phyloP scores from a whole-genome alignment of 176 grass and related monocot genomes.

The Lolium multiflorum region DNA sequence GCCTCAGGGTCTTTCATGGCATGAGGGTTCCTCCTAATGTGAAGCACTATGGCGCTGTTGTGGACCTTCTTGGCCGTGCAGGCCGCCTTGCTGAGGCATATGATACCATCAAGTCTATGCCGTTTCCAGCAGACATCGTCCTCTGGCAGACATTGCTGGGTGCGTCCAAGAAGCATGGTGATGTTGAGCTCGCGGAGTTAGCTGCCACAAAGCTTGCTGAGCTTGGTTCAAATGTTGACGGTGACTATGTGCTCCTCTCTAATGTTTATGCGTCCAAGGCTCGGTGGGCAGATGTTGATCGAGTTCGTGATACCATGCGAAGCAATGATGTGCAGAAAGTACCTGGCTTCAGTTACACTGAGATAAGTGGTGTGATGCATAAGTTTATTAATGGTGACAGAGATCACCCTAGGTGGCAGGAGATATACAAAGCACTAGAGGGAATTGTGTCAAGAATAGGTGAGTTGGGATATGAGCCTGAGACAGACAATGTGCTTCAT shows the following conservation, averaged over 20 bases:
- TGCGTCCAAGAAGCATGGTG: slow-evolving; percentile 65
- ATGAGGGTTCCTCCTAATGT: slow-evolving; percentile 68
- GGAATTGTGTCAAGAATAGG: slow-evolving; percentile 63
- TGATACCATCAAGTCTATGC: slow-evolving; percentile 69
- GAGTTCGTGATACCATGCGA: slow-evolving; percentile 73
- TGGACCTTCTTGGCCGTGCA: slow-evolving; percentile 78
- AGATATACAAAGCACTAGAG: slow-evolving; percentile 68
- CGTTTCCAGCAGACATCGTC: slow-evolving; percentile 70
- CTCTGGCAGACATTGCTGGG: slow-evolving; percentile 91
- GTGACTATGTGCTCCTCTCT: slow-evolving; percentile 88
- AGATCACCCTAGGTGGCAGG: slow-evolving; percentile 62
- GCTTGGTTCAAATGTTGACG: slow-evolving; percentile 78
- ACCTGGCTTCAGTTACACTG: slow-evolving; percentile 82
- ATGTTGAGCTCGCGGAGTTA: slow-evolving; percentile 74
- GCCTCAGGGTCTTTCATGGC: slow-evolving; percentile 64
- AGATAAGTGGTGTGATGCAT: slow-evolving; percentile 74
- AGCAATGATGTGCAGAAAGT: slow-evolving; percentile 77
- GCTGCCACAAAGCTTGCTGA: slow-evolving; percentile 60
- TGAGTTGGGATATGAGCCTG: slow-evolving; percentile 82
- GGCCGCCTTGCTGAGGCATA: slow-evolving; percentile 70
- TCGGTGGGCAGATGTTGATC: slow-evolving; percentile 72
- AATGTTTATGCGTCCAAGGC: slow-evolving; percentile 82
- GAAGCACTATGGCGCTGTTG: slow-evolving; percentile 86
- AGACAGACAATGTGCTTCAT: slow-evolving; percentile 75
- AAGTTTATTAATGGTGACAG: slow-evolving; percentile 81